These are phyloP conservation scores for Mastigamoeba balamuthi DNA, from an alignment of 78 protist genomes.

Conservation along the genomic window DNA sequence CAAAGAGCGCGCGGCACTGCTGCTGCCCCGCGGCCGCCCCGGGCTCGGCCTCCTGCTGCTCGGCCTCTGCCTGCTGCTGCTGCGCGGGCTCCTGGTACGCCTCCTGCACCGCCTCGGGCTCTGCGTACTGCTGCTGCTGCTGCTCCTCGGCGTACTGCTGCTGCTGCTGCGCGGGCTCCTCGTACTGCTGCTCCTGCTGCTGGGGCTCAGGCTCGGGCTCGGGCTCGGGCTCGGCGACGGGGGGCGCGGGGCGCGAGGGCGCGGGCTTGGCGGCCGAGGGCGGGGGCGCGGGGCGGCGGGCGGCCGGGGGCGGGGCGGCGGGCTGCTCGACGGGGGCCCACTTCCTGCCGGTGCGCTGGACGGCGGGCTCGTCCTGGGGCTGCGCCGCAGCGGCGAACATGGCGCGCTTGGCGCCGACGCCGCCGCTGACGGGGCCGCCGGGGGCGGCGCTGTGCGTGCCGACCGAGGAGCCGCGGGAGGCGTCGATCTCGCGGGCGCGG, in stretches of 20 bases:
- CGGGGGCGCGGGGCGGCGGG: background rate
- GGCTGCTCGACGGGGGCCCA: background rate
- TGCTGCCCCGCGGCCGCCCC: background rate
- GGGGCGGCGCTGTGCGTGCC: background rate
- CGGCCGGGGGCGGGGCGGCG: background rate
- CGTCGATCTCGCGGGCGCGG: background rate
- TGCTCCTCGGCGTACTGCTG: background rate
- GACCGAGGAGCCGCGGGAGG: background rate
- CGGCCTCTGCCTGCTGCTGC: background rate
- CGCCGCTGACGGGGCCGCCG: background rate
- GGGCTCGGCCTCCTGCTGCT: background rate
- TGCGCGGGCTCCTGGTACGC: background rate
- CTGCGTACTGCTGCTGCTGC: background rate
- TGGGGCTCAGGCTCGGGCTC: background rate
- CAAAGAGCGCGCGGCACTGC: background rate
- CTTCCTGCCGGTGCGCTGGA: background rate
- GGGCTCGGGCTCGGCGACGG: background rate
- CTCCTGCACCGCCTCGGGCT: background rate
- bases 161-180: background rate
- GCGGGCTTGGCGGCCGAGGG: background rate
- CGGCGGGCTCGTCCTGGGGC: background rate
- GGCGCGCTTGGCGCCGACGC: background rate
- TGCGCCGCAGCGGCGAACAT: background rate
- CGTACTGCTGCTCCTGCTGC: background rate
- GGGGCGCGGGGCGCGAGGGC: background rate